Evolutionary conservation across 257 asterid genomes (phyloP), one percentile per base, ranked within the genome.

Genomic region (Salvia miltiorrhiza): DNA sequence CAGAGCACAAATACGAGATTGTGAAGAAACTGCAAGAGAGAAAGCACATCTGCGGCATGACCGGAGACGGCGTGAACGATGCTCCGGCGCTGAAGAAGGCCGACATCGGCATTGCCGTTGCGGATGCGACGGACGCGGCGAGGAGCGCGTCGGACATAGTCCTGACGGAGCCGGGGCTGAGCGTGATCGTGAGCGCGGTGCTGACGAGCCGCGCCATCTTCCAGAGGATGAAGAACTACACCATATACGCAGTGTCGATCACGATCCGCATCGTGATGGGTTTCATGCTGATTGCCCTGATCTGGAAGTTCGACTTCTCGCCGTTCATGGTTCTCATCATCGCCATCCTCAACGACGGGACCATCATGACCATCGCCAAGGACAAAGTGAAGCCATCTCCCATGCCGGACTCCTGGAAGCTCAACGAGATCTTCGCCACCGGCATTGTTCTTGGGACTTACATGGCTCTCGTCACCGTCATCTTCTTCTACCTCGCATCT

Each of bases 321-420:
- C 97, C 97, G 13, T 92, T 92, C 86, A 92, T 92, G 98, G 95
- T 89, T 61, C 73, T 92, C 28, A 82, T 92, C 80, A 92, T 92
- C 44, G 96, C 98, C 35, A 77, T 92, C 66, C 89, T 92, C 76
- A 92, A 89, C 33, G 98, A 92, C 4, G 96, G 98, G 4, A 89
- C 98, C 70, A 92, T 92, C 85, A 92, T 92, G 98, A 92, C 96
- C 71, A 92, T 92, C 74, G 89, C 98, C 1, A 89, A 92, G 76
- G 96, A 89, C 53, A 80, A 90, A 54, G 97, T 87, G 65, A 83
- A 79, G 84, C 98, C 97, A 12, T 92, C 98, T 68, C 98, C 98
- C 11, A 53, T 87, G 55, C 98, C 98, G 1, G 98, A 92, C 56
- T 86, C 98, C 1, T 92, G 98, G 98, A 92, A 92, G 81, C 95